Evolutionary conservation across 768 basidiomycete genomes (phyloP), one percentile per base, ranked within the genome.

Genomic region (Grammothele lineata): DNA sequence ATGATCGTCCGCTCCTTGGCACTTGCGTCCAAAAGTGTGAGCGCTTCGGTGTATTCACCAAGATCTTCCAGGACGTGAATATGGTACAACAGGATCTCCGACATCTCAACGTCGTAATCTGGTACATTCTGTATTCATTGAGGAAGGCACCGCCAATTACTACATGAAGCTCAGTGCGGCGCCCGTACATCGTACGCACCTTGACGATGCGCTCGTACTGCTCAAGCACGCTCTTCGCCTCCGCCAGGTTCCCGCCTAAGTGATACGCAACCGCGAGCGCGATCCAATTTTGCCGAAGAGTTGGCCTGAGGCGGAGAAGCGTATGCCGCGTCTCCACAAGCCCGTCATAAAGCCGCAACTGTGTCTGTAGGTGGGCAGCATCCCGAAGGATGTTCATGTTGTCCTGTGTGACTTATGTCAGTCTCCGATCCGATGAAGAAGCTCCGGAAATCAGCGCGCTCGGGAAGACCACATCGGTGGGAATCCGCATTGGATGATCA

Each of bases 321-420:
- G 80, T 79, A 55, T 88, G 77, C 1, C 96, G 84, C 2, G 90
- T 89, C 44, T 92, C 85, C 33, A 92, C 79, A 22, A 94, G 76
- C 5, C 70, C 72, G 34, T 88, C 83, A 63, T 80, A 96, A 36
- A 84, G 69, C 26, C 95, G 82, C 11, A 92, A 76, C 53, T 97
- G 94, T 0, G 91, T 83, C 59, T 93, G 90, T 9, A 99, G 76
- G 40, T 87, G 80, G 6, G 94, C 91, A 0, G 91, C 78, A 64
- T 98, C 96, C 36, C 90, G 83, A 21, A 99, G 67, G 55, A 99
- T 85, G 65, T 95, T 95, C 59, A 96, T 68, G 62, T 96, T 96
- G 58, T 97, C 92, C 94, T 96, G 10, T 23, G 18, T 5, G 26
- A 18, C 30, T 27, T 19, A 27, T 17, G 27, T 33, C 37, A 40